Percentiles rank a stretch among this genome's conserved stretches.
phyloP scores from a whole-genome alignment of 768 basidiomycete genomes.

The Rhodotorula toruloides region DNA sequence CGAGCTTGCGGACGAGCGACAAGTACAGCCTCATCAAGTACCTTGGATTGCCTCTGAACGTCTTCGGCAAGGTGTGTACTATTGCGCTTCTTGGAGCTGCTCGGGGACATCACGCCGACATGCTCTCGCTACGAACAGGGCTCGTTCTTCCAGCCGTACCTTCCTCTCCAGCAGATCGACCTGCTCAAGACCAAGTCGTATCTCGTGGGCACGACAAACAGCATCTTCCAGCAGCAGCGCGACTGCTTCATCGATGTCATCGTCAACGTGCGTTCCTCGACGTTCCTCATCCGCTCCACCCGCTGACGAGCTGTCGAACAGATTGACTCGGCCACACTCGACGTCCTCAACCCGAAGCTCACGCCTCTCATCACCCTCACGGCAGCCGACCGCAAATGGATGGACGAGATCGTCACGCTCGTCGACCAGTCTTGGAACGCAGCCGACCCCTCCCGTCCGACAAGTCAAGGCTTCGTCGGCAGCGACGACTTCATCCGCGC shows the following conservation, averaged over 20 bases:
- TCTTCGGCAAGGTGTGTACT: conserved; percentile 74
- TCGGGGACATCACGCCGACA: not conserved
- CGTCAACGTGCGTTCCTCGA: conserved; percentile 62
- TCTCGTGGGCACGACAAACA: conserved; percentile 80
- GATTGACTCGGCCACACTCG: conserved; percentile 80
- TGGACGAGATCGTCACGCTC: conserved; percentile 66
- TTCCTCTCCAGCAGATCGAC: conserved; percentile 91
- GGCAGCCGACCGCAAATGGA: conserved; percentile 92
- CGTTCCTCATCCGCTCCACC: too few relatives aligned
- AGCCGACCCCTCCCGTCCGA: conserved; percentile 56
- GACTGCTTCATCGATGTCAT: conserved; percentile 73
- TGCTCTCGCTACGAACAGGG: conserved; percentile 52
- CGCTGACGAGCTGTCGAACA: too few relatives aligned
- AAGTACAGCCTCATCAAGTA: conserved; percentile 84
- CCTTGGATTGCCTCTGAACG: conserved; percentile 83
- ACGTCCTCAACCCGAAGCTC: conserved; percentile 75
- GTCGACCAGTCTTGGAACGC: conserved; percentile 77
- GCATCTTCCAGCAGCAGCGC: conserved; percentile 86
- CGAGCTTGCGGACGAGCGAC: conserved; percentile 79
- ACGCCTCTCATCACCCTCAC: conserved; percentile 76
- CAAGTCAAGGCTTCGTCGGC: conserved; percentile 79
- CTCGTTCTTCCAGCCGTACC: conserved; percentile 94
- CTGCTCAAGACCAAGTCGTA: conserved; percentile 74
- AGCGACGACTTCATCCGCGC: conserved; percentile 89
- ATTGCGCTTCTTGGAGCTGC: not conserved